These are phyloP conservation scores for Nakazawaea wickerhamii DNA, from an alignment of 805 yeast species.

Conservation along the genomic window DNA sequence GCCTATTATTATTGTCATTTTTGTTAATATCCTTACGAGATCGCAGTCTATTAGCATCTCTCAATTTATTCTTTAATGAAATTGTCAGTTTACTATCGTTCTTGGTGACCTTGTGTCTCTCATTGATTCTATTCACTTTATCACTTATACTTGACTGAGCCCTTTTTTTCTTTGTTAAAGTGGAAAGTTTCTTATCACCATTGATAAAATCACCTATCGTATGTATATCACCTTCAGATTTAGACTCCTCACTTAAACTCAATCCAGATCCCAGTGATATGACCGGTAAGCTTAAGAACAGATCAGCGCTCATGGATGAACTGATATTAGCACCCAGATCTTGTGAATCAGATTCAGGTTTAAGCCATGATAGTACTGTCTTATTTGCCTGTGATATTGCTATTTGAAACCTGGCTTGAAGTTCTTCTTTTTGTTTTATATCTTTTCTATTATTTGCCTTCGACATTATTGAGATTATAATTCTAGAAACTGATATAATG, in stretches of 20 bases:
- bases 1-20: background rate
- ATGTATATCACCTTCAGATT: constrained; percentile 4
- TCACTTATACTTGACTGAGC: background rate
- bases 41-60: constrained; percentile 19
- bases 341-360: constrained; percentile 7
- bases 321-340: background rate
- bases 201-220: constrained; percentile 19
- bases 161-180: constrained; percentile 8
- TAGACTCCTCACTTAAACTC: constrained; percentile 12
- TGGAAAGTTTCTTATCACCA: constrained; percentile 13
- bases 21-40: background rate
- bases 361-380: constrained; percentile 35
- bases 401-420: constrained; percentile 42
- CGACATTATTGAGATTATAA: background rate
- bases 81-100: constrained; percentile 15
- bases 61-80: constrained; percentile 23
- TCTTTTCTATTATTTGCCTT: constrained; percentile 30
- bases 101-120: constrained; percentile 12
- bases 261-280: constrained; percentile 27
- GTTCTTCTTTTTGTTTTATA: constrained; percentile 39
- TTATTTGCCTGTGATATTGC: constrained; percentile 33
- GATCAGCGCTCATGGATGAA: background rate
- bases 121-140: constrained; percentile 9
- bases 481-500: background rate
- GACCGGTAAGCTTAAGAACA: constrained; percentile 18